Conservation (phyloP, 2,329 filamentous ascomycete species). For the Chlorencoelia australis region DNA sequence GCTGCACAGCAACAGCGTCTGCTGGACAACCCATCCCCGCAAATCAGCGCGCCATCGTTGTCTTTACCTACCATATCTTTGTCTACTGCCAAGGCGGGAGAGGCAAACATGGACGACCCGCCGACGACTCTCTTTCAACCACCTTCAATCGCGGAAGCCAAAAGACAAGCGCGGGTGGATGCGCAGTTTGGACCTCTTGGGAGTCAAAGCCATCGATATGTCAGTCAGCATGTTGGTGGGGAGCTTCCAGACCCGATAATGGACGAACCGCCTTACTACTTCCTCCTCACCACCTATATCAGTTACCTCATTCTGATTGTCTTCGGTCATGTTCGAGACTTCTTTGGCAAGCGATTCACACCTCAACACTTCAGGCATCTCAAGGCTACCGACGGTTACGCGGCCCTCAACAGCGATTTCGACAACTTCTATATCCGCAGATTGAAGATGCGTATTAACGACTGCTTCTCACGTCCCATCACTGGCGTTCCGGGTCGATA, state of each 20-base stretch:
- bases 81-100: slow-evolving; percentile 71
- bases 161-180: slow-evolving; percentile 65
- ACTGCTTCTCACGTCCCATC: slow-evolving; percentile 88
- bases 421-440: slow-evolving; percentile 96
- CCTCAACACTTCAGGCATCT: slow-evolving; percentile 75
- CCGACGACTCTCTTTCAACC: slow-evolving; percentile 80
- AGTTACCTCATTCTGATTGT: slow-evolving; percentile 94
- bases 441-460: slow-evolving; percentile 88
- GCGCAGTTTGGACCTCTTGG: slow-evolving; percentile 85
- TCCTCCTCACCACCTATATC: slow-evolving; percentile 93
- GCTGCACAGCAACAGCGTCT: slow-evolving; percentile 51
- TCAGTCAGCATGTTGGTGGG: slow-evolving; percentile 75
- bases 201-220: slow-evolving; percentile 74
- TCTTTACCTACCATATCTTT: slow-evolving; percentile 86
- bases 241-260: slow-evolving; percentile 75
- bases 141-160: slow-evolving; percentile 72
- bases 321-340: slow-evolving; percentile 90
- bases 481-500: slow-evolving; percentile 90
- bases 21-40: slow-evolving; percentile 41
- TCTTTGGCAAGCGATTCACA: slow-evolving; percentile 93
- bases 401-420: slow-evolving; percentile 93
- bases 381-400: slow-evolving; percentile 77
- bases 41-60: slow-evolving; percentile 61
- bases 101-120: slow-evolving; percentile 62
- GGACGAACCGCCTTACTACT: slow-evolving; percentile 95